A percentile compares a stretch with the other conserved stretches of the same genome.
These are phyloP conservation scores for Apiotrichum gracile DNA, from an alignment of 1,284 basidiomycete species.

Conservation along the genomic window DNA sequence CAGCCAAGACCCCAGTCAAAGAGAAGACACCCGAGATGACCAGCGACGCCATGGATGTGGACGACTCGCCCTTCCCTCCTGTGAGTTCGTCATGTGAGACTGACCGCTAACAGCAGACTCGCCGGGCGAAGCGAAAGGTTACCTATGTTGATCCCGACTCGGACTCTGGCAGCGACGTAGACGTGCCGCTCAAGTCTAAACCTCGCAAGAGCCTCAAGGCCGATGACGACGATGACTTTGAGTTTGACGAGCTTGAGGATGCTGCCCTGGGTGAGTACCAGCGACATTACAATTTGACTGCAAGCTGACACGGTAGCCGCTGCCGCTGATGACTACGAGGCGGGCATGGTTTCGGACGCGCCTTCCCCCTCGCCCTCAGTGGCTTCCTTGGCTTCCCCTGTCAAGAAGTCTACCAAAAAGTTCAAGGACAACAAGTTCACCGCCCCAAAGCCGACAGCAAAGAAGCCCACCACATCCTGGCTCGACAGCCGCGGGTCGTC, in stretches of 20 bases:
- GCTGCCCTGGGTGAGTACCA: conserved; percentile 32
- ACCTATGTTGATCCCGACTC: conserved; percentile 43
- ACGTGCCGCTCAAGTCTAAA: background rate
- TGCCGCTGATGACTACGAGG: conserved; percentile 37
- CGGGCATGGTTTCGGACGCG: conserved; percentile 17
- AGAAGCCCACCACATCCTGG: conserved; percentile 20
- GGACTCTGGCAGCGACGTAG: conserved; percentile 4
- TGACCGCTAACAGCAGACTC: conserved; percentile 12
- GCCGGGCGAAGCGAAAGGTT: conserved; percentile 40
- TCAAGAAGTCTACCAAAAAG: conserved; percentile 7
- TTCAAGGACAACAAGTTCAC: conserved; percentile 10
- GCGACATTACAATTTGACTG: background rate
- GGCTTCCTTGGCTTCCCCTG: conserved; percentile 31
- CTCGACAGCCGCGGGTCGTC: background rate
- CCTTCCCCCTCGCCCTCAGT: conserved; percentile 25
- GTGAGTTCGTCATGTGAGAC: conserved; percentile 10
- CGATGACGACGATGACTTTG: conserved; percentile 33
- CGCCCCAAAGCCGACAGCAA: conserved; percentile 19
- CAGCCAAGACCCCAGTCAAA: background rate
- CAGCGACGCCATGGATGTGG: conserved; percentile 21
- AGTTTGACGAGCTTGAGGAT: conserved; percentile 40
- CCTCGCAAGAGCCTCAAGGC: conserved; percentile 37
- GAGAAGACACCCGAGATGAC: background rate
- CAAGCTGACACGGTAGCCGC: conserved; percentile 30
- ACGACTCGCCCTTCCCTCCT: conserved; percentile 22